Evolutionary conservation across 371 early-diverging fungal species (phyloP), one percentile per base, ranked within the genome.

Genomic region (Chytridium lagenaria): DNA sequence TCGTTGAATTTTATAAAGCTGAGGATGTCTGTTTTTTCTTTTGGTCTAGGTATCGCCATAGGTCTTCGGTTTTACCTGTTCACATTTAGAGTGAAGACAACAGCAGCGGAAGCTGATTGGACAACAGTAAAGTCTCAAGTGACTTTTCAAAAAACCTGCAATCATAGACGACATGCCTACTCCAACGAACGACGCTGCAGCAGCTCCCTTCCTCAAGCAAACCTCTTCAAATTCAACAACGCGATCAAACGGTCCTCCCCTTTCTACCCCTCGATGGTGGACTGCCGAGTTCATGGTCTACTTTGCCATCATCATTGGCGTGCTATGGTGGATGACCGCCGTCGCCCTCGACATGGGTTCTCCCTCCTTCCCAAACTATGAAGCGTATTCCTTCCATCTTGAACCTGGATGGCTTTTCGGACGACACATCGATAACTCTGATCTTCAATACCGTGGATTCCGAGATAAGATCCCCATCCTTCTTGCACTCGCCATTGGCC

Each of bases 381-480:
- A 75, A 23, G 71, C 79, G 59, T 91, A 87, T 77, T 76, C 77
- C 65, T 75, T 80, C 75, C 70, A 85, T 50, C 76, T 92, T 39
- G 81, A 82, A 34, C 85, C 89, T n/a, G 92, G 92, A 10, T 92
- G 91, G 91, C 73, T 91, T 16, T 83, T 86, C 71, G 81, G 84
- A 15, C 79, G 87, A 36, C 80, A 84, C 84, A 81, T 90, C 82
- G 97, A 97, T 77, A 90, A 94, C 77, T 92, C 91, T 63, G 97
- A 97, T 78, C 83, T 83, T 0, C 97, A 97, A 77, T 95, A 92
- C 79, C 77, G 85, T 15, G 82, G 84, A 33, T 95, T 97, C 73
- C 86, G 97, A 5, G 84, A 90, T 71, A 87, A 93, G 80, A 73
- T 94, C 69, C 90, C 89, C 1, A 72, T 84, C 26, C 86, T 96